Base-by-base conservation (phyloP, 2,329 filamentous ascomycete species). In the Pezicula carpinea region DNA sequence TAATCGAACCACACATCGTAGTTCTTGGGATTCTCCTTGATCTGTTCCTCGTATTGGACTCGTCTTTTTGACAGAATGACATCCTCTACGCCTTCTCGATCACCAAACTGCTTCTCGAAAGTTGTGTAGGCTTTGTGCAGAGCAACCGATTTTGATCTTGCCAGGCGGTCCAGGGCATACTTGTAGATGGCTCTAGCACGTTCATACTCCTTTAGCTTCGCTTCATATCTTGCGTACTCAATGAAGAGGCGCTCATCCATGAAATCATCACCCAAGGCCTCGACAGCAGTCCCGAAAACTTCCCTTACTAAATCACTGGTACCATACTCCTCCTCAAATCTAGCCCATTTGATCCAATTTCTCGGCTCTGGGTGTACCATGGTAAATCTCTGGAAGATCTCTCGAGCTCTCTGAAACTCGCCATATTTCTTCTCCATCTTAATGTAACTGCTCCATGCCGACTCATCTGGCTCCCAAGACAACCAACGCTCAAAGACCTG, bases 341-440 rank as follows among this genome's bases (percentile, higher is more conserved):
- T 87, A 50, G 92, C 86, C 93, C 93, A 99, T 65, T 96, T 96
- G 69, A 99, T 95, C 91, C 92, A 99, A 63, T 96, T 97, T 60
- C 87, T 82, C 18, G 93, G 88, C 61, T 97, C 92, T 0, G 93
- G 91, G 57, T 97, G 93, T 7, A 97, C 88, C 50, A 91, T 79
- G 2, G 90, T 96, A 61, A 96, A 96, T 22, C 88, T 79, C 63
- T 89, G 81, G 64, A 95, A 97, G 56, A 99, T 92, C 38, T 85
- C 83, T 33, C 93, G 77, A n/a, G 91, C 92, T 49, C 90, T 76
- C 50, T 96, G 89, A 60, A 86, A 93, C 66, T 99, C 93, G 59
- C 84, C 85, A 64, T 97, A 97, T 48, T 93, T 76, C 74, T 95
- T 96, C 73, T 99, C 93, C 50, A 99, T 69, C 70, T 96, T 96